These are phyloP conservation scores for Pythium brassicae DNA, from an alignment of 352 stramenopile genomes.

Conservation along the genomic window DNA sequence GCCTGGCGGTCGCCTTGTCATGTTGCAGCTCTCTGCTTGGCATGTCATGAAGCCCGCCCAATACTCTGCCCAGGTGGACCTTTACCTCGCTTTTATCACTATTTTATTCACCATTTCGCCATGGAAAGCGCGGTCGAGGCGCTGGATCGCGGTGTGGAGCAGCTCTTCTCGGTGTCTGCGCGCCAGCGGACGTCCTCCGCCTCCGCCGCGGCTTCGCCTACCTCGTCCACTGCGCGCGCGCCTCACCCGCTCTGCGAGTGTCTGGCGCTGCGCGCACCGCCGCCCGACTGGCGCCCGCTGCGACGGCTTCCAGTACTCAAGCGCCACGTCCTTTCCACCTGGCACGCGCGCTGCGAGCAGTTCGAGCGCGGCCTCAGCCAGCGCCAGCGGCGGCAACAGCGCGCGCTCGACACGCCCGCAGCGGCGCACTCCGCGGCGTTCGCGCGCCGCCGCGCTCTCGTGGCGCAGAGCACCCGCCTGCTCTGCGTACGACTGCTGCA, in stretches of 20 bases:
- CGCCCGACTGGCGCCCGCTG: constrained; percentile 22
- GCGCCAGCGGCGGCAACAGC: neutral
- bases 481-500: constrained; percentile 34
- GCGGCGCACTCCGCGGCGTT: constrained; percentile 4
- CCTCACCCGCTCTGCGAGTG: constrained; percentile 44
- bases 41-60: neutral
- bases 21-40: no score
- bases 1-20: neutral
- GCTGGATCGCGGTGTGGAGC: constrained; percentile 26
- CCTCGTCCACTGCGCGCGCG: neutral
- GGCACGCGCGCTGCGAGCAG: constrained; percentile 16
- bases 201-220: neutral
- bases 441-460: constrained; percentile 9
- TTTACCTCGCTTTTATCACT: neutral
- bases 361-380: constrained; percentile 2
- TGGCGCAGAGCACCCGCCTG: constrained; percentile 22
- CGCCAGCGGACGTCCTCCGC: constrained; percentile 1
- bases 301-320: constrained; percentile 42
- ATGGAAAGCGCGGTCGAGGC: constrained; percentile 26
- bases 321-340: constrained; percentile 35
- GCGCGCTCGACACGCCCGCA: constrained; percentile 1
- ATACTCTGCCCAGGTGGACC: neutral
- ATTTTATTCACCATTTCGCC: neutral
- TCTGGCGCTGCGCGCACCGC: constrained; percentile 11
- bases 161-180: constrained; percentile 28